Evolutionary conservation across 306 rosid species (phyloP), one percentile per base, ranked within the genome.

Genomic region (Parietaria judaica): DNA sequence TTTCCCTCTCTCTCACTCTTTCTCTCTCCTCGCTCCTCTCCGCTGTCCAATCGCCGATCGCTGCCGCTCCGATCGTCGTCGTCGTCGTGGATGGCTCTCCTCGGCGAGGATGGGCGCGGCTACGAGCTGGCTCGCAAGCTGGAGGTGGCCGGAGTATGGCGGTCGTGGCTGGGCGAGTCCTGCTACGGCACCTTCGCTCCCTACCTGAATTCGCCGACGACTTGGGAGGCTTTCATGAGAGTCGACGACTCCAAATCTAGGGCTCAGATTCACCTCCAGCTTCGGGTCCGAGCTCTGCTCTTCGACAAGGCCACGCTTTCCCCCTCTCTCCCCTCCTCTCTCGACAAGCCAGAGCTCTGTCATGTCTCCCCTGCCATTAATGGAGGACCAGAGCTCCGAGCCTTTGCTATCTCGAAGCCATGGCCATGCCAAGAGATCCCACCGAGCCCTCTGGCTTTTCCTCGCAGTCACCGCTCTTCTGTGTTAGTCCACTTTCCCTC

Each of bases 281-380:
- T 92, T 71, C 65, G 96, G 45, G 98, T 78, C 38, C 92, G 98
- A 12, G 96, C 98, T 0, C 98, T 92, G 60, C 84, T 92, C 60
- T 92, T 88, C 79, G 98, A 92, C 72, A 92, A 92, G 70, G 95
- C 98, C 66, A 55, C 76, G 39, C 74, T 69, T 66, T 87, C 97
- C 34, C 81, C 85, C 46, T 81, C 78, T 76, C 64, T 79, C 47
- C 88, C 31, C 31, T 23, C 31, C 31, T 51, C 74, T 58, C 41
- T 72, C 35, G 72, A 23, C 31, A 23, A 23, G 31, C 31, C 31
- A 23, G 31, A 23, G 31, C 16, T 58, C 31, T 37, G 52, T 54
- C n/a, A 37, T 1, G 10, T 9, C n/a, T 34, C 41, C 47, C 52
- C 15, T 9, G 11, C 6, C 11, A 41, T 5, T 10, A 17, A 70